phyloP scores from a whole-genome alignment of 345 rosid species.

The Gossypium mustelinum region DNA sequence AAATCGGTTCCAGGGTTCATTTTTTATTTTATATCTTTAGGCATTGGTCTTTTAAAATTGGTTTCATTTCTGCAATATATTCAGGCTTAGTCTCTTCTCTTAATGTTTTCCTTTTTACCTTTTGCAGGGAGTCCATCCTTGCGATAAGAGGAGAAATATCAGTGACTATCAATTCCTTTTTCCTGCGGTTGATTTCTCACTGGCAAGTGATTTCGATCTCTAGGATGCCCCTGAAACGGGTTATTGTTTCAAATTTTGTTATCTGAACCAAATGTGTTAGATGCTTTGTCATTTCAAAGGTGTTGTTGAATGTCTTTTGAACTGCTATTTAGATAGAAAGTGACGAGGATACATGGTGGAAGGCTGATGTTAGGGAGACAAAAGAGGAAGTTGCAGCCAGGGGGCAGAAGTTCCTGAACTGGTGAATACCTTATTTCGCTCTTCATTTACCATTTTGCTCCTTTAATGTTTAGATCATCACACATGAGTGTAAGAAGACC shows the following conservation, averaged over 20 bases:
- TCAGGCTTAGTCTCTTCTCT: neutral
- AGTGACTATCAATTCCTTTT: constrained; percentile 78
- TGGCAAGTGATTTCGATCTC: constrained; percentile 53
- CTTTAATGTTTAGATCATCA: neutral
- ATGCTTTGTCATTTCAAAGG: neutral
- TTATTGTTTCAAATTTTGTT: constrained; percentile 13
- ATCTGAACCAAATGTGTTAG: constrained; percentile 13
- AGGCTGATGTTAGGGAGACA: constrained; percentile 82
- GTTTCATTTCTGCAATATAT: neutral
- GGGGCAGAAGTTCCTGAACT: constrained; percentile 72
- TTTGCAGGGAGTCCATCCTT: constrained; percentile 61
- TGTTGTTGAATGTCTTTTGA: constrained; percentile 23
- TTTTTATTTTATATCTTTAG: neutral
- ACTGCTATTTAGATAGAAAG: constrained; percentile 57
- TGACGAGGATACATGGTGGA: constrained; percentile 75
- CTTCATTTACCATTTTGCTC: neutral
- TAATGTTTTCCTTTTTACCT: neutral
- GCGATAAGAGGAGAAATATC: constrained; percentile 23
- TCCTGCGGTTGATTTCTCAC: constrained; percentile 90
- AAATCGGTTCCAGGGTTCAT: neutral
- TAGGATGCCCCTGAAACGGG: constrained; percentile 31
- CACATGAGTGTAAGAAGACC: neutral
- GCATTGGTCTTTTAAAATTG: neutral
- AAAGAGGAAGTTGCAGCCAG: constrained; percentile 66
- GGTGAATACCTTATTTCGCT: constrained; percentile 36